Evolutionary conservation across 2,329 filamentous ascomycete genomes (phyloP).

Genomic region (Epichloe elymi): DNA sequence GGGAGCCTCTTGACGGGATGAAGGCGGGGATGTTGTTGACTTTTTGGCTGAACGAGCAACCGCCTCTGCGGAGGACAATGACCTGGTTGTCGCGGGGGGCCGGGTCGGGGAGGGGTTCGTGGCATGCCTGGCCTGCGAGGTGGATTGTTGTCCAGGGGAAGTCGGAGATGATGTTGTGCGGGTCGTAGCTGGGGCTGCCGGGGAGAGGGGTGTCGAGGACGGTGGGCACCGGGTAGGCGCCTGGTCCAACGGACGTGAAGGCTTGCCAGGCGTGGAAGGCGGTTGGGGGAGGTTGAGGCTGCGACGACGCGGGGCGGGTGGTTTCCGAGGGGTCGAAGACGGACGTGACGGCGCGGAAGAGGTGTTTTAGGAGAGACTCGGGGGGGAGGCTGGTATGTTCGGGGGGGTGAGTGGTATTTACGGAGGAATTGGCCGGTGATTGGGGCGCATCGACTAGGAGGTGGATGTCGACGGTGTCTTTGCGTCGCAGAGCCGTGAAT

Average conservation of each 20-base stretch:
- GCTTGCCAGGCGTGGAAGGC: slow-evolving; percentile 36
- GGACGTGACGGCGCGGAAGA: slow-evolving; percentile 33
- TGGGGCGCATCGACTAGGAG: slow-evolving; percentile 30
- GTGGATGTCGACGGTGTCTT: slow-evolving; percentile 60
- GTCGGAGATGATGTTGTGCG: slow-evolving; percentile 25
- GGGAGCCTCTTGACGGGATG: slow-evolving; percentile 41
- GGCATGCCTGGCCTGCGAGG: slow-evolving; percentile 57
- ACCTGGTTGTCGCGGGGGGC: slow-evolving; percentile 53
- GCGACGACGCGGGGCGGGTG: slow-evolving; percentile 15
- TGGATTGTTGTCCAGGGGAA: slow-evolving; percentile 61
- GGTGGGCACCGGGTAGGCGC: slow-evolving; percentile 58
- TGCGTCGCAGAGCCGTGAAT: slow-evolving; percentile 66
- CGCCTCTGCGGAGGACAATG: slow-evolving; percentile 69
- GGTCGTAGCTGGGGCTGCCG: slow-evolving; percentile 28
- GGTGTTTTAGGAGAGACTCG: slow-evolving; percentile 31
- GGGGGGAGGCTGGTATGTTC: slow-evolving; percentile 9
- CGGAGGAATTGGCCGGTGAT: slow-evolving; percentile 14
- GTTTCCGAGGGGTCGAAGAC: slow-evolving; percentile 26
- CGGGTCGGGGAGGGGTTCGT: slow-evolving; percentile 37
- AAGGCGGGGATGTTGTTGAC: slow-evolving; percentile 73
- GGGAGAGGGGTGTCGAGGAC: slow-evolving; percentile 40
- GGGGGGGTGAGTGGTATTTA: neutral
- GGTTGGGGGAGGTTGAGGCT: slow-evolving; percentile 22
- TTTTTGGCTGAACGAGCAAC: slow-evolving; percentile 75
- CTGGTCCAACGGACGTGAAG: slow-evolving; percentile 38